These are phyloP conservation scores for Penicillium expansum DNA, from an alignment of 2,329 filamentous ascomycete genomes.

Conservation along the genomic window DNA sequence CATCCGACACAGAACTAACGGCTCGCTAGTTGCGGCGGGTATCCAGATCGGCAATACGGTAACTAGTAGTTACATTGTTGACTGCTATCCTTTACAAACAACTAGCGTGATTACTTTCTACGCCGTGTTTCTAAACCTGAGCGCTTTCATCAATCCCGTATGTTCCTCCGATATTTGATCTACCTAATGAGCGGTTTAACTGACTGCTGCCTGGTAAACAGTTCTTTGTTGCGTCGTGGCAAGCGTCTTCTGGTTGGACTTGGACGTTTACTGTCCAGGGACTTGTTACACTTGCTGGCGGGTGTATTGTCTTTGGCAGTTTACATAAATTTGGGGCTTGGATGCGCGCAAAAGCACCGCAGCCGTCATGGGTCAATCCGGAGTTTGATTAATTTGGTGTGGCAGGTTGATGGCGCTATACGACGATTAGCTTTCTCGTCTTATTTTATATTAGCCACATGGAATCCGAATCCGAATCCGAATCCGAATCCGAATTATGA, in stretches of 20 bases:
- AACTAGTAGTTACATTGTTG: slow-evolving; percentile 54
- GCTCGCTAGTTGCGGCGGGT: slow-evolving; percentile 44
- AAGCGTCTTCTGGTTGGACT: slow-evolving; percentile 47
- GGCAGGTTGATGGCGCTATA: too few relatives aligned
- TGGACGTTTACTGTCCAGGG: slow-evolving; percentile 53
- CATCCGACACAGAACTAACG: too few relatives aligned
- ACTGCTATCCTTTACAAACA: slow-evolving; percentile 55
- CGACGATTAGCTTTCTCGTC: too few relatives aligned
- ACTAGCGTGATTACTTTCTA: slow-evolving; percentile 57
- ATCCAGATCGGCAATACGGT: slow-evolving; percentile 58
- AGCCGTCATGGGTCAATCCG: too few relatives aligned
- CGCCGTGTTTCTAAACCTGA: slow-evolving; percentile 53
- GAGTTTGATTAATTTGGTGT: too few relatives aligned
- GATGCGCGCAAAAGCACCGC: too few relatives aligned
- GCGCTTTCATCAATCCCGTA: slow-evolving; percentile 48
- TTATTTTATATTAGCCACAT: too few relatives aligned
- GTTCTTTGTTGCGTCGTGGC: slow-evolving; percentile 54
- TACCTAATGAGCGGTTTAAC: not conserved
- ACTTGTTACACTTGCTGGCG: slow-evolving; percentile 46
- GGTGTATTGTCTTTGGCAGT: slow-evolving; percentile 17
- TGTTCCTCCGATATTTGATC: slow-evolving; percentile 5
- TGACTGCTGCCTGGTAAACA: slow-evolving; percentile 11
- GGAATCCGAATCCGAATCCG: too few relatives aligned
- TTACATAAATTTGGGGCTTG: too few relatives aligned
- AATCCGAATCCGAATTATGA: too few relatives aligned